phyloP scores from a whole-genome alignment of 1,284 basidiomycete species.

The Moniliophthora roreri region DNA sequence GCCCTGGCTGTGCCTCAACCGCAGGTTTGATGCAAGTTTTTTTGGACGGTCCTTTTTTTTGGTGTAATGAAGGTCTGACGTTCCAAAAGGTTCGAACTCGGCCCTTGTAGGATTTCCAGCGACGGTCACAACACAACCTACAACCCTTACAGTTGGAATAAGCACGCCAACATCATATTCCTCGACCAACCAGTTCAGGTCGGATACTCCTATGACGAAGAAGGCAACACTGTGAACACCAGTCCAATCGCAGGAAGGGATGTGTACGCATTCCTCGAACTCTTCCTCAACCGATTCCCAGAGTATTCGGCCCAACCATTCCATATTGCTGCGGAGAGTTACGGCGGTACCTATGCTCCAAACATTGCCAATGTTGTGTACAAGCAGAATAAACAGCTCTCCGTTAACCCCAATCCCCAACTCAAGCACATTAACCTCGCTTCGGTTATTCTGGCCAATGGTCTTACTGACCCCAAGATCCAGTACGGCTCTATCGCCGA shows the following conservation, averaged over 20 bases:
- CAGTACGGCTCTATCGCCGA: conserved; percentile 80
- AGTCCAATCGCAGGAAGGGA: conserved; percentile 79
- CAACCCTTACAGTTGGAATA: conserved; percentile 83
- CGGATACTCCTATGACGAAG: conserved; percentile 84
- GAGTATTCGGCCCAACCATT: conserved; percentile 68
- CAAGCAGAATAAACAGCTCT: conserved; percentile 65
- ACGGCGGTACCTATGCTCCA: conserved; percentile 81
- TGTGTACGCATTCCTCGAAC: conserved; percentile 87
- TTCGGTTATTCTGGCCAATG: conserved; percentile 82
- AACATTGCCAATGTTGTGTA: conserved; percentile 78
- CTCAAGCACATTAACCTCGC: conserved; percentile 71
- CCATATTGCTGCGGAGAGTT: conserved; percentile 76
- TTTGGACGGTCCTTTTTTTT: no score
- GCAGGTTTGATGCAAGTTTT: conserved; percentile 81
- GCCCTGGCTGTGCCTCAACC: conserved; percentile 78
- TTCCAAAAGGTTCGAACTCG: conserved; percentile 89
- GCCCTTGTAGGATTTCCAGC: conserved; percentile 76
- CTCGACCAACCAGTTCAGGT: conserved; percentile 89
- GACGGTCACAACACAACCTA: conserved; percentile 67
- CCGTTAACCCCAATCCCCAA: conserved; percentile 36
- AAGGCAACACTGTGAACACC: conserved; percentile 68
- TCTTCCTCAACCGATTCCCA: conserved; percentile 77
- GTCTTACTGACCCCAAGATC: conserved; percentile 74
- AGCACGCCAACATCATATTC: conserved; percentile 59
- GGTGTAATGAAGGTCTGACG: no score